Base-by-base conservation (phyloP, 176 grass and related monocot genomes). In the Luzula sylvatica region DNA sequence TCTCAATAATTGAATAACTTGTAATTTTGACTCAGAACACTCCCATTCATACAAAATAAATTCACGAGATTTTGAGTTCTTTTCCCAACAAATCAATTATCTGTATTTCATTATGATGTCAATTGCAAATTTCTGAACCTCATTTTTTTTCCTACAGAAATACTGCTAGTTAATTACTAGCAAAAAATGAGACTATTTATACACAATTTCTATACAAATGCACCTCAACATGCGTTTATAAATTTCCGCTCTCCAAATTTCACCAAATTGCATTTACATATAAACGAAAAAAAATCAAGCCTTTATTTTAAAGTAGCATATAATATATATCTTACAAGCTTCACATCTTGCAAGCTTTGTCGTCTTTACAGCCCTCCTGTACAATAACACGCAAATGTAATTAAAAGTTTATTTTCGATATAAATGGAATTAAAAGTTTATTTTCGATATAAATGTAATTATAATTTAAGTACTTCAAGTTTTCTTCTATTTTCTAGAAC, bases 301-400 rank as follows among this genome's bases (percentile, higher is more conserved):
- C 21, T 40, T 3, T 26, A 20, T 23, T 46, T 8, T 8, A 17
- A 61, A 41, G 38, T 3, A 6, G 22, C 25, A 26, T 16, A 4
- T 9, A n/a, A 35, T 35, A 35, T 7, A 35, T 4, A 15, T 47
- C 5, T 47, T 20, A 16, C 15, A 11, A 35, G 15, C 15, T 17
- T 78, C 69, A 72, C 73, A 78, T 78, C 69, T 82, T 87, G 42
- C 83, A 87, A 22, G 3, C 42, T 74, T 75, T 78, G 44, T 82
- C 73, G 48, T 87, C 74, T 65, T 67, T 78, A 26, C 83, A 87
- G 70, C 77, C 78, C 0, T 48, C 69, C 74, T 78, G 83, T 11
- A 0, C 8, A 56, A 43, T 8, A 17, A 57, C 14, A 58, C 0
- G 1, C 29, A 50, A 50, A 22, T 3, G 16, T 43, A 15, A 11